Percentiles rank a stretch among this genome's conserved stretches.
Conservation (phyloP, 148 eudicot species). For the Diospyros lotus region DNA sequence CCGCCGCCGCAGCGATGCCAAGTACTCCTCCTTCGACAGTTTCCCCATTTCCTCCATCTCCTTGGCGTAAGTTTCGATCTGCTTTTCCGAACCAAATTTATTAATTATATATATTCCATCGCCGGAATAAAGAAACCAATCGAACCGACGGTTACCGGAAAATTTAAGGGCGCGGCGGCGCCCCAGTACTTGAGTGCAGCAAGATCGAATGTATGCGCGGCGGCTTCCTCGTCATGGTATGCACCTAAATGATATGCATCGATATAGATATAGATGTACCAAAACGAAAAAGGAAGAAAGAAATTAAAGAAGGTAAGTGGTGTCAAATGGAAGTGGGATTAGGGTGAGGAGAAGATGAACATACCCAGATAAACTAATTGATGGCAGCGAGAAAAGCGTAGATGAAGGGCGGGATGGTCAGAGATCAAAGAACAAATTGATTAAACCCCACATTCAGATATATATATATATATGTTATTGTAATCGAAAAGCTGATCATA, state of each 20-base stretch:
- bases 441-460: constrained; percentile 46
- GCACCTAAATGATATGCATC: constrained; percentile 51
- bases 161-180: constrained; percentile 61
- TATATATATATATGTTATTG: too few species aligned
- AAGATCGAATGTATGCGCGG: constrained; percentile 86
- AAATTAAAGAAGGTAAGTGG: background rate
- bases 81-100: constrained; percentile 12
- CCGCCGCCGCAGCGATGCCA: constrained; percentile 68
- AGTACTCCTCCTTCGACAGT: constrained; percentile 67
- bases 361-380: constrained; percentile 88
- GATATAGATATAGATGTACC: too few species aligned
- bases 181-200: constrained; percentile 99
- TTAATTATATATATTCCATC: too few species aligned
- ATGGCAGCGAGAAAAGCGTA: constrained; percentile 36
- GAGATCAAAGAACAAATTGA: constrained; percentile 20
- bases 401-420: constrained; percentile 45
- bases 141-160: constrained; percentile 45
- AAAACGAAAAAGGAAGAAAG: background rate
- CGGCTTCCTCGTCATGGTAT: constrained; percentile 83
- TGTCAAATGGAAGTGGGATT: background rate
- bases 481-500: too few species aligned
- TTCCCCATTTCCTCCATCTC: constrained; percentile 79
- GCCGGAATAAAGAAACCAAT: background rate
- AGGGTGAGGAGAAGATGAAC: constrained; percentile 11
- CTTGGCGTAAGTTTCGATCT: constrained; percentile 62